These are phyloP conservation scores for Russula sp. DNA, from an alignment of 768 basidiomycete species.

Conservation along the genomic window DNA sequence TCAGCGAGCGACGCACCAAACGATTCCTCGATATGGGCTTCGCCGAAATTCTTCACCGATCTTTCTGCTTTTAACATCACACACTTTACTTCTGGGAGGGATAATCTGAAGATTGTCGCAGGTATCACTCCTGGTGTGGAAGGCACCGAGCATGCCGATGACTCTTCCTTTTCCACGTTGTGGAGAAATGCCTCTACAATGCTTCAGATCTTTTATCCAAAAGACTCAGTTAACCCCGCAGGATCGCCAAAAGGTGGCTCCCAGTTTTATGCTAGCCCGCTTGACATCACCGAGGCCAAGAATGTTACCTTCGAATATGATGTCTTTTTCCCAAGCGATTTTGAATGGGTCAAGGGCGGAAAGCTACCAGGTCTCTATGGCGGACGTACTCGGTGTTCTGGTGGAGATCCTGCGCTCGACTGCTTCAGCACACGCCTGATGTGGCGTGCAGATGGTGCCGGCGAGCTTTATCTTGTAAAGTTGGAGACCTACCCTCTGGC, in stretches of 20 bases:
- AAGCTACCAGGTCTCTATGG: constrained; percentile 82
- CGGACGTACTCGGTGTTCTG: constrained; percentile 60
- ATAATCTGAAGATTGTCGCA: constrained; percentile 13
- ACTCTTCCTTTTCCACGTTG: constrained; percentile 18
- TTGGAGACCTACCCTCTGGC: neutral
- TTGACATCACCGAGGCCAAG: constrained; percentile 38
- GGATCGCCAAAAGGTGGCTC: constrained; percentile 55
- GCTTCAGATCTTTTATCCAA: constrained; percentile 63
- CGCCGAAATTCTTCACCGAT: constrained; percentile 9
- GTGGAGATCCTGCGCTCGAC: constrained; percentile 57
- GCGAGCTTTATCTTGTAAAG: constrained; percentile 66
- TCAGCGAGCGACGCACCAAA: neutral
- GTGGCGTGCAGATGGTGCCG: constrained; percentile 63
- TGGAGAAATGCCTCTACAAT: constrained; percentile 34
- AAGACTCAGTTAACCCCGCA: constrained; percentile 60
- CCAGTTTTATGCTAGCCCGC: constrained; percentile 53
- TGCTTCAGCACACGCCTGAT: constrained; percentile 85
- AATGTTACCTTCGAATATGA: constrained; percentile 60
- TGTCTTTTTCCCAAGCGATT: constrained; percentile 68
- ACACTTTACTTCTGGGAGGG: constrained; percentile 14
- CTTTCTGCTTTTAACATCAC: constrained; percentile 16
- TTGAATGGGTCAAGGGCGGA: constrained; percentile 74
- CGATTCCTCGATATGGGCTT: neutral
- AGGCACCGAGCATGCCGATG: neutral
- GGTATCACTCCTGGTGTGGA: constrained; percentile 7